These are phyloP conservation scores for Phallus indusiatus DNA, from an alignment of 768 basidiomycete genomes.

Conservation along the genomic window DNA sequence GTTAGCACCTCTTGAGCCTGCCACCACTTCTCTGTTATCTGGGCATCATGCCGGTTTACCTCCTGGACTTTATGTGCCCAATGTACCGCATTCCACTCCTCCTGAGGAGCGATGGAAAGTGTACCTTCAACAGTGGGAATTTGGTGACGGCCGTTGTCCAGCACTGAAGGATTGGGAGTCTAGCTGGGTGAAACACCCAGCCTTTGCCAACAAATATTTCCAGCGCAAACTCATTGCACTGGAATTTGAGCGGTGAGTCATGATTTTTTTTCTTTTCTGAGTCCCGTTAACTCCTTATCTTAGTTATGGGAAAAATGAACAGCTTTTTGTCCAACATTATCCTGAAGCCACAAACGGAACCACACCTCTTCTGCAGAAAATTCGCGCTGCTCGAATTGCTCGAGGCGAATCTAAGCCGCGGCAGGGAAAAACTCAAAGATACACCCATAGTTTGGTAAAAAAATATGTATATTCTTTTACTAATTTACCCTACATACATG, in stretches of 20 bases:
- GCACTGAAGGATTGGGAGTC: not conserved
- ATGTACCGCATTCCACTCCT: not conserved
- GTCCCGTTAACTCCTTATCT: too few relatives aligned
- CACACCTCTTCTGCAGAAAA: not conserved
- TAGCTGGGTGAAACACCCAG: not conserved
- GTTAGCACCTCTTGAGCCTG: not conserved
- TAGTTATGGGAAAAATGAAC: not conserved
- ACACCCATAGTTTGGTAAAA: too few relatives aligned
- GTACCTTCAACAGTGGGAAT: not conserved
- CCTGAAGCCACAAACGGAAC: not conserved
- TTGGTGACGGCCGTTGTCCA: not conserved
- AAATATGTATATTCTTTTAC: too few relatives aligned
- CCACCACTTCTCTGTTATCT: not conserved
- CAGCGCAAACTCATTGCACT: constrained; percentile 1
- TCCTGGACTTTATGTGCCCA: not conserved
- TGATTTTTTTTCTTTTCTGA: not conserved
- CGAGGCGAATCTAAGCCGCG: too few relatives aligned
- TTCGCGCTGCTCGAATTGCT: too few relatives aligned
- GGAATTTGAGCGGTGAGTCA: not conserved
- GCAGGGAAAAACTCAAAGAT: too few relatives aligned
- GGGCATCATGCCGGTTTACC: not conserved
- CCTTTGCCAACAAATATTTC: not conserved
- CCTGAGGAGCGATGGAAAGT: not conserved
- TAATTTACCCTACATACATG: too few relatives aligned
- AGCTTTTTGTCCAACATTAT: not conserved